A percentile compares a stretch with the other conserved stretches of the same genome.
phyloP scores from a whole-genome alignment of 2,329 filamentous ascomycete genomes.

The Monosporascus sp. region DNA sequence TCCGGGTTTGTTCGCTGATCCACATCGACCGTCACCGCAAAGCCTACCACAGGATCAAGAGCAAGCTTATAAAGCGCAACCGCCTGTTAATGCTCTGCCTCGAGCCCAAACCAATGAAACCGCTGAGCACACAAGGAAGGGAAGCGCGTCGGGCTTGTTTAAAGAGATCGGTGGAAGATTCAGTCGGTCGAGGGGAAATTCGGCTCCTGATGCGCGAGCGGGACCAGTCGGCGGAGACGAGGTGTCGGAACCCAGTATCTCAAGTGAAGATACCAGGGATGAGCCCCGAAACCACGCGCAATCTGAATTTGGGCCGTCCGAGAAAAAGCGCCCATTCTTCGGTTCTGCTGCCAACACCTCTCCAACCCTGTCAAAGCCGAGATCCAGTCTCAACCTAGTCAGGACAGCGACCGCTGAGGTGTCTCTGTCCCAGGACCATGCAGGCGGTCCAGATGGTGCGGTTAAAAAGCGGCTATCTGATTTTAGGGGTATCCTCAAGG shows the following conservation, averaged over 20 bases:
- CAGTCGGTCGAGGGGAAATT: slow-evolving; percentile 27
- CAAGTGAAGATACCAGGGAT: slow-evolving; percentile 34
- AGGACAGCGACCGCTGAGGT: slow-evolving; percentile 14
- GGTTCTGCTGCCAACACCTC: slow-evolving; percentile 22
- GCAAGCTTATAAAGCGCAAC: slow-evolving; percentile 8
- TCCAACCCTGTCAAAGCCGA: slow-evolving; percentile 25
- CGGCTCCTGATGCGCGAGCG: slow-evolving; percentile 15
- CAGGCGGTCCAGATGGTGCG: slow-evolving; percentile 8
- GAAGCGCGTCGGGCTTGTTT: slow-evolving; percentile 39
- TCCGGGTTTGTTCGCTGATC: slow-evolving; percentile 39
- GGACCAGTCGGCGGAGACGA: slow-evolving; percentile 31
- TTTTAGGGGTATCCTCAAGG: slow-evolving; percentile 27
- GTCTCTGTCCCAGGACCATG: slow-evolving; percentile 9
- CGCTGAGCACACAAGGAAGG: slow-evolving; percentile 29
- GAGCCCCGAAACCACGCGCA: slow-evolving; percentile 8
- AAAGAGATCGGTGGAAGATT: slow-evolving; percentile 46
- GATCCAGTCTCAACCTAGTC: slow-evolving; percentile 14
- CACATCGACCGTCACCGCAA: slow-evolving; percentile 2
- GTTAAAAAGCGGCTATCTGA: slow-evolving; percentile 26
- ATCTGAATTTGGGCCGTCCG: slow-evolving; percentile 19
- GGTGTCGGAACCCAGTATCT: slow-evolving; percentile 36
- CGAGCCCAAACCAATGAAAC: slow-evolving; percentile 36
- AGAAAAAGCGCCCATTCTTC: slow-evolving; percentile 38
- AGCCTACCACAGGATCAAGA: slow-evolving; percentile 8
- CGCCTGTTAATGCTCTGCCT: slow-evolving; percentile 25